Percentiles rank a stretch among this genome's conserved stretches.
Conservation (phyloP, 257 asterid species). For the Lantana camara region DNA sequence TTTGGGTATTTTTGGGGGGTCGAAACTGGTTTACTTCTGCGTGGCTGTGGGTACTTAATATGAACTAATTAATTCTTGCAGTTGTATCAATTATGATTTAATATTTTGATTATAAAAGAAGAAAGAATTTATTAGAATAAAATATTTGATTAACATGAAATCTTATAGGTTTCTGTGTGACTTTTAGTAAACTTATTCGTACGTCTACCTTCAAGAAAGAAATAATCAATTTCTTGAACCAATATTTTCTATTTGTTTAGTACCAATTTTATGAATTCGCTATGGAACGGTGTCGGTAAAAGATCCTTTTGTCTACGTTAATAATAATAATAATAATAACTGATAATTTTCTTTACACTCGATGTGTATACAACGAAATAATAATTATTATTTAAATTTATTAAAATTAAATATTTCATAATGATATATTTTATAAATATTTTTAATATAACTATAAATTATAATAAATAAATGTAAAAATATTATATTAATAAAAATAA, state of each 20-base stretch:
- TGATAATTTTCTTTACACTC: no score
- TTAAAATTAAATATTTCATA: no score
- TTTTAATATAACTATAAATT: no score
- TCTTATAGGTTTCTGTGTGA: constrained; percentile 39
- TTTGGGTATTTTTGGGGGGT: constrained; percentile 12
- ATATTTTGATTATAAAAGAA: no score
- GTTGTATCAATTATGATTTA: no score
- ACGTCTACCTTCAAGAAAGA: constrained; percentile 15
- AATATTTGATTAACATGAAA: constrained; percentile 32
- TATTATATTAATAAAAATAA: no score
- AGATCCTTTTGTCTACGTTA: constrained; percentile 18
- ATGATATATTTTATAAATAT: no score
- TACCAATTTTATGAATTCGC: constrained; percentile 6
- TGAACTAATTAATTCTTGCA: neutral
- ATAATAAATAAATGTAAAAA: no score
- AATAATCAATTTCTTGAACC: neutral
- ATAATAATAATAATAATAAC: no score
- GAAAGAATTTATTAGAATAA: neutral
- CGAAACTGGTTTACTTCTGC: neutral
- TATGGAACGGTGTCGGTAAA: constrained; percentile 18
- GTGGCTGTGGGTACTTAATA: no score
- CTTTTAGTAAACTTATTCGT: neutral
- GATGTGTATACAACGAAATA: no score
- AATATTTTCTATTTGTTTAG: constrained; percentile 9
- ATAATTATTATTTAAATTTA: constrained; percentile 2